phyloP scores from a whole-genome alignment of 2,329 filamentous ascomycete genomes.

The Paracoccidioides brasiliensis region DNA sequence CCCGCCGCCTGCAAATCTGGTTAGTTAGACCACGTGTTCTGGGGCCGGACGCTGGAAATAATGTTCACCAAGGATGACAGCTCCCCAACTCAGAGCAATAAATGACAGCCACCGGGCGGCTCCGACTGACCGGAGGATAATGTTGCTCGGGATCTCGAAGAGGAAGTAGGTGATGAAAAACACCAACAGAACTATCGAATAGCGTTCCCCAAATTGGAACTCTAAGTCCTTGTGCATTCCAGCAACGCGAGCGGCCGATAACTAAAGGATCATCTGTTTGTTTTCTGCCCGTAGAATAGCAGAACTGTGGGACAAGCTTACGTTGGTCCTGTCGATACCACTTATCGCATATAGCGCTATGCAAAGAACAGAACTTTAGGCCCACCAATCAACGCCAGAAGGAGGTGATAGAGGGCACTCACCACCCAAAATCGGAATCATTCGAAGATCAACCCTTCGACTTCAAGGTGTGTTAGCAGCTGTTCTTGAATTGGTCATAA shows the following conservation, averaged over 20 bases:
- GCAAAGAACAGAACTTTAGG: too few relatives aligned
- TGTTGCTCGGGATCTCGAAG: constrained; percentile 11
- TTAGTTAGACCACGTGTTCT: not conserved
- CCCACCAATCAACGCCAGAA: not conserved
- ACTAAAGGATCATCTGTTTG: not conserved
- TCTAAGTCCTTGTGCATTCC: constrained; percentile 9
- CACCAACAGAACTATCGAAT: constrained; percentile 9
- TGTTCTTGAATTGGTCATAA: not conserved
- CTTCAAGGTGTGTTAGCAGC: not conserved
- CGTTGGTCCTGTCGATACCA: not conserved
- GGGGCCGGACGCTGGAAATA: not conserved
- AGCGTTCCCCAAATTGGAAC: constrained; percentile 8
- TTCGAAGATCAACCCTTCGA: not conserved
- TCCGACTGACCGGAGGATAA: constrained; percentile 10
- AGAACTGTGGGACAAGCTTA: not conserved
- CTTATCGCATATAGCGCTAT: not conserved
- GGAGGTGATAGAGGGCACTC: not conserved
- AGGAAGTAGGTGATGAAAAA: constrained; percentile 15
- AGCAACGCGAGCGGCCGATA: constrained; percentile 8
- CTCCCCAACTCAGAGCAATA: constrained; percentile 9
- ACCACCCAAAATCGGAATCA: constrained; percentile 1
- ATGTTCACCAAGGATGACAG: constrained; percentile 7
- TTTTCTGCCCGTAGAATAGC: too few relatives aligned
- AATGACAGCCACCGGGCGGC: constrained; percentile 9
- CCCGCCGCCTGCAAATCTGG: constrained; percentile 4